Evolutionary conservation across 2,329 filamentous ascomycete species (phyloP).

Genomic region (Gnomoniopsis smithogilvyi): DNA sequence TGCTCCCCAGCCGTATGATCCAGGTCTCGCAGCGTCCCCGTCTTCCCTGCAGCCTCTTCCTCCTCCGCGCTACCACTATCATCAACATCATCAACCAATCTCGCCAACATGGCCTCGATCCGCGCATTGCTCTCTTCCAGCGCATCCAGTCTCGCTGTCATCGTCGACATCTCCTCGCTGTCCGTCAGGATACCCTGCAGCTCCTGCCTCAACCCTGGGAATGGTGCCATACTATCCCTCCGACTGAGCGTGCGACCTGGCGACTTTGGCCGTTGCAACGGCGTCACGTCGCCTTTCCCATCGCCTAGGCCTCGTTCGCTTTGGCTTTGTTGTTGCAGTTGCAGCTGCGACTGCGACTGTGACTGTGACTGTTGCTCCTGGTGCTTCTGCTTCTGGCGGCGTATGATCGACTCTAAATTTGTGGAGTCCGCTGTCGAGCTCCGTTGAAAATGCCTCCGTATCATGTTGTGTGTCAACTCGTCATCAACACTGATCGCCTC

Average conservation of each 20-base stretch:
- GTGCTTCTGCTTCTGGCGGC: conserved; percentile 15
- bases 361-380: conserved; percentile 1
- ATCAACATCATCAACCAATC: conserved; percentile 29
- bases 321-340: neutral
- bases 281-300: neutral
- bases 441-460: conserved; percentile 53
- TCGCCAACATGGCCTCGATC: conserved; percentile 45
- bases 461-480: conserved; percentile 55
- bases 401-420: conserved; percentile 10
- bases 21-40: conserved; percentile 12
- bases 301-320: neutral
- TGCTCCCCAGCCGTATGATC: conserved; percentile 15
- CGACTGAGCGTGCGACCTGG: conserved; percentile 22
- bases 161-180: conserved; percentile 40
- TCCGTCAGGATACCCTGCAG: conserved; percentile 47
- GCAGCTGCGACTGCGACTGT: neutral
- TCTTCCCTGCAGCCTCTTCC: conserved; percentile 23
- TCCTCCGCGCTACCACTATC: conserved; percentile 22
- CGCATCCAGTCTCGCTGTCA: conserved; percentile 41
- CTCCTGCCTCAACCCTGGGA: conserved; percentile 49
- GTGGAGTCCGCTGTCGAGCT: conserved; percentile 36
- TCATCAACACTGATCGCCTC: conserved; percentile 58
- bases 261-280: conserved; percentile 21
- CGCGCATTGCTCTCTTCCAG: conserved; percentile 49
- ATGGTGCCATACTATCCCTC: conserved; percentile 53